phyloP scores from a whole-genome alignment of 2,329 filamentous ascomycete species.

The Uncinocarpus reesii region DNA sequence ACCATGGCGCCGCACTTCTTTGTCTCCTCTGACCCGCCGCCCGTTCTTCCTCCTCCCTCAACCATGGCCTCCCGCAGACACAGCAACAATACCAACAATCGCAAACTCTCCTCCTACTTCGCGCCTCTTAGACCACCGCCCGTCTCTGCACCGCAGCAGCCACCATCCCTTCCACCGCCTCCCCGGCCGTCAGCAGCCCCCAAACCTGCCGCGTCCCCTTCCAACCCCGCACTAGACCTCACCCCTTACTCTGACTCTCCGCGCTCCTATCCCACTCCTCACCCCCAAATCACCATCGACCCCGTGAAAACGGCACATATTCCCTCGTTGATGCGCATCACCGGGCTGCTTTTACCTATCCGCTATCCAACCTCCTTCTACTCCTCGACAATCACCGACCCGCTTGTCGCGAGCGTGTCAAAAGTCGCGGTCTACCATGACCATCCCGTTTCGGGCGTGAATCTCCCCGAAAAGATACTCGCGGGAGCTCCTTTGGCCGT shows the following conservation, averaged over 20 bases:
- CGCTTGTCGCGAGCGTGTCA: constrained; percentile 44
- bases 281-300: constrained; percentile 45
- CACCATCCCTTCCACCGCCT: constrained; percentile 20
- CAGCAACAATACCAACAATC: background rate
- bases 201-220: constrained; percentile 20
- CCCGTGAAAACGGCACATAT: constrained; percentile 46
- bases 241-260: constrained; percentile 18
- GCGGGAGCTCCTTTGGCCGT: background rate
- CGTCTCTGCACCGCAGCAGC: constrained; percentile 14
- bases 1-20: constrained; percentile 10
- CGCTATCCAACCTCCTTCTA: constrained; percentile 53
- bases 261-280: constrained; percentile 25
- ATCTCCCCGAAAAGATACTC: constrained; percentile 17
- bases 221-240: constrained; percentile 26
- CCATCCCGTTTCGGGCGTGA: constrained; percentile 26
- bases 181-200: constrained; percentile 17
- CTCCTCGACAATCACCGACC: constrained; percentile 48
- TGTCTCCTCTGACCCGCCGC: background rate
- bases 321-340: constrained; percentile 48
- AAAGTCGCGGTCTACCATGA: constrained; percentile 51
- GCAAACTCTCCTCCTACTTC: constrained; percentile 6
- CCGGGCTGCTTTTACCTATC: constrained; percentile 49
- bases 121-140: background rate
- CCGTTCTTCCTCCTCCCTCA: constrained; percentile 5
- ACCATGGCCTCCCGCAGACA: too few species aligned